Evolutionary conservation across 2,329 filamentous ascomycete species (phyloP), one percentile per base, ranked within the genome.

Genomic region (Fusarium buxicola): DNA sequence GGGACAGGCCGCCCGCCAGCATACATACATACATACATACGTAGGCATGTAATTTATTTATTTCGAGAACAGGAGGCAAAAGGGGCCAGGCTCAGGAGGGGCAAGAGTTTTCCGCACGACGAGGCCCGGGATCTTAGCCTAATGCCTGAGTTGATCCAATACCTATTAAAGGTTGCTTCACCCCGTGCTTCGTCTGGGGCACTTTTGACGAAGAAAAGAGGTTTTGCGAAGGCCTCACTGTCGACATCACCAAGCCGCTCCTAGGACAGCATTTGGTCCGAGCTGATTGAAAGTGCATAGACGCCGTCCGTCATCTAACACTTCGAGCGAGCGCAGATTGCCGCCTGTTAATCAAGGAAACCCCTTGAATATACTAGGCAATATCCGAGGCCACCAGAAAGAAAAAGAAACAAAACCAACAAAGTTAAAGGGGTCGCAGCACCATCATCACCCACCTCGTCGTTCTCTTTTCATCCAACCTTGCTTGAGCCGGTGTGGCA

Each of bases 301-400:
- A 16, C 58, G 44, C 58, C 50, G 57, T 45, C 39, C 21, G 21
- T 56, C 30, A 60, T 53, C 49, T 44, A 52, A 64, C 39, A 43
- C 60, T 40, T 47, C 58, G 46, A 65, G 56, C 61, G 57, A 65
- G 61, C 61, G 61, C 61, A 64, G 64, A 65, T 65, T 58, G 53
- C 61, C 60, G 60, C 55, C 61, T 46, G 56, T 58, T 48, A 48
- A 52, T 41, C 59, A 49, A 62, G 43, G 58, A 15, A 57, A 46
- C 51, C 55, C 55, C 53, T 65, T 51, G 44, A 21, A 62, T 38
- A 41, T 31, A 21, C 21, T 21, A 21, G 21, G 18, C 12, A 35
- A 40, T 49, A 31, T 30, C 44, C 58, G 58, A 59, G 41, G 34
- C 39, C 49, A 31, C 58, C 58, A 39, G n/a, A 41, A 60, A 31